Percentiles rank a stretch among this genome's conserved stretches.
Evolutionary conservation across 768 basidiomycete species (phyloP).

Genomic region (Boletus sp.): DNA sequence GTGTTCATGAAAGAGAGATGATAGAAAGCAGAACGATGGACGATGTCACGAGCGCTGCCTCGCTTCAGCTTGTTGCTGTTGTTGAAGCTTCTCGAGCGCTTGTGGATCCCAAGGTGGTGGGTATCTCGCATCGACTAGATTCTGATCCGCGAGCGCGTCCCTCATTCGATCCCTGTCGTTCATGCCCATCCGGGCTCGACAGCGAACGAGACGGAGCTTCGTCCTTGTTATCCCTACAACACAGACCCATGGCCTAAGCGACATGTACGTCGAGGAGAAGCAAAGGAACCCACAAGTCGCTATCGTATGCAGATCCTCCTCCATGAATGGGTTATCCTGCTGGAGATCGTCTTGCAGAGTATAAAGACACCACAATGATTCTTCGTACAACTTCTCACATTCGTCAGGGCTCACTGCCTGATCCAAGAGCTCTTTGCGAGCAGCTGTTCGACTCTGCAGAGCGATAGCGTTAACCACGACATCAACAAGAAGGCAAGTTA

Average conservation of each 20-base stretch:
- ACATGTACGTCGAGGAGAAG: neutral
- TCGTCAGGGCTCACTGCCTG: conserved; percentile 72
- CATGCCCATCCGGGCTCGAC: conserved; percentile 76
- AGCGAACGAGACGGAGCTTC: conserved; percentile 78
- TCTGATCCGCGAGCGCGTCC: conserved; percentile 77
- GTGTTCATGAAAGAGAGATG: neutral
- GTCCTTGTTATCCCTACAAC: conserved; percentile 77
- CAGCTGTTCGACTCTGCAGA: conserved; percentile 84
- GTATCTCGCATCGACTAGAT: conserved; percentile 66
- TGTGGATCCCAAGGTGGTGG: conserved; percentile 73
- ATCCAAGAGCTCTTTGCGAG: conserved; percentile 85
- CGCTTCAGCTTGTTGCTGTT: conserved; percentile 24
- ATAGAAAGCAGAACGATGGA: neutral
- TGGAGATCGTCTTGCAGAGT: conserved; percentile 90
- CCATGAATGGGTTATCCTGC: conserved; percentile 79
- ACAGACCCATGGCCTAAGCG: neutral
- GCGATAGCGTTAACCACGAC: neutral
- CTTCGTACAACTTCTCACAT: conserved; percentile 94
- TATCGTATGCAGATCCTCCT: conserved; percentile 78
- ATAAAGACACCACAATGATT: conserved; percentile 91
- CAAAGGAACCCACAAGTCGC: conserved; percentile 57
- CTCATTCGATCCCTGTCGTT: conserved; percentile 66
- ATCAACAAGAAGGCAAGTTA: conserved; percentile 11
- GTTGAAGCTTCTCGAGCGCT: conserved; percentile 31
- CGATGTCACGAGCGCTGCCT: conserved; percentile 5